Base-by-base conservation (phyloP, 2,329 filamentous ascomycete species). In the Hymenotorrendiella dingleyae region DNA sequence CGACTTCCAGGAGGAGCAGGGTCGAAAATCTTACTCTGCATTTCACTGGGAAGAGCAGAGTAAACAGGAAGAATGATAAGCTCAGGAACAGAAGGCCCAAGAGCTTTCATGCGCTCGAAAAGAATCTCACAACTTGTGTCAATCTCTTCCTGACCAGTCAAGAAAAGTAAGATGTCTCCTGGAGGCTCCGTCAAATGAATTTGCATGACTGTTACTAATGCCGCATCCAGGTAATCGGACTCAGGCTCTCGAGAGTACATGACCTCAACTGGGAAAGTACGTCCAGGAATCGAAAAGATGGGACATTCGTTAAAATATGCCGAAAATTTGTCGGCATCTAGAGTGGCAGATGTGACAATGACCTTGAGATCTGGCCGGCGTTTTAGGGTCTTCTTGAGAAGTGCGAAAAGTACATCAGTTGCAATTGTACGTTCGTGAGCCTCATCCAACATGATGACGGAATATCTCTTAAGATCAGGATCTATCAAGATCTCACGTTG, bases 111-210 rank as follows among this genome's bases (percentile, higher is more conserved):
- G 16, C 94, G 80, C 63, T 98, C 93, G 57, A 81, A 90, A 1
- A 98, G 62, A 40, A 96, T 90, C 64, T 97, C 93, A 59, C 88
- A 95, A 17, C 84, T 82, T 0, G 89, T 95, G 59, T 98, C 93
- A 50, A 98, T 98, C 64, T 98, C 94, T 64, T 98, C 93, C 60
- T 96, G 90, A 5, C 93, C 93, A 0, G 94, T 98, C 55, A 98
- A 74, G 69, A 98, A 98, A 2, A 98, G 72, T n/a, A 98, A 67
- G 39, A 98, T 96, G 58, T 98, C 94, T 52, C 93, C 93, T 14
- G 82, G 76, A 6, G 90, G 88, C 58, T 98, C 93, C 2, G 85
- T 93, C 14, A 98, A 68, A 62, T 98, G 93, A 42, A 98, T 97
- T 60, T 97, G 88, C 91, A 98, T 96, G 36, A 96, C 89, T 0